Percentiles rank a stretch among this genome's conserved stretches.
Evolutionary conservation across 306 rosid species (phyloP).

Genomic region (Lagenaria siceraria): DNA sequence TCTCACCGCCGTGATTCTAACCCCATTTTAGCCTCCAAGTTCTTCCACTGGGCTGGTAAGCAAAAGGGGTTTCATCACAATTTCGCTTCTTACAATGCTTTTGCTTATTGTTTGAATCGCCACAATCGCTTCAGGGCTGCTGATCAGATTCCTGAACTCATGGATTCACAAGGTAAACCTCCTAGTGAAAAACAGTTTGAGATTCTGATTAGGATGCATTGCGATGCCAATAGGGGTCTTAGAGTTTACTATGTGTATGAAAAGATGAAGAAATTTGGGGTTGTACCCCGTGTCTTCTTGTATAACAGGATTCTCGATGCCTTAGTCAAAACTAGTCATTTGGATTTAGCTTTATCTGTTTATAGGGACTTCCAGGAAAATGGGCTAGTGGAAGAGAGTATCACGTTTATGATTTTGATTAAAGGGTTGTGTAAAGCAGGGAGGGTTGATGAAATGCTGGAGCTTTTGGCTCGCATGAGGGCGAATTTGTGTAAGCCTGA

Average conservation of each 20-base stretch:
- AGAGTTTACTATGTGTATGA: slow-evolving; percentile 54
- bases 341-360: slow-evolving; percentile 57
- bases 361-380: slow-evolving; percentile 48
- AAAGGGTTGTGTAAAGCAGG: slow-evolving; percentile 68
- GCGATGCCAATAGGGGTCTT: slow-evolving; percentile 58
- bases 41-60: slow-evolving; percentile 67
- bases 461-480: slow-evolving; percentile 53
- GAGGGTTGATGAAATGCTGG: slow-evolving; percentile 47
- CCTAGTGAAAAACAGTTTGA: slow-evolving; percentile 85
- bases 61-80: slow-evolving; percentile 64
- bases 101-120: slow-evolving; percentile 60
- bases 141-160: slow-evolving; percentile 61
- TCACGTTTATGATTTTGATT: slow-evolving; percentile 67
- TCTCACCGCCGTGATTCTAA: not conserved
- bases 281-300: slow-evolving; percentile 64
- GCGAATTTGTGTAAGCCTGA: slow-evolving; percentile 59
- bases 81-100: slow-evolving; percentile 63
- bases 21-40: slow-evolving; percentile 46
- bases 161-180: slow-evolving; percentile 68
- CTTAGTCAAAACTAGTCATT: slow-evolving; percentile 35
- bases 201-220: slow-evolving; percentile 68
- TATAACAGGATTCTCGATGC: slow-evolving; percentile 72
- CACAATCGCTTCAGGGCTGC: slow-evolving; percentile 37
- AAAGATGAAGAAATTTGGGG: slow-evolving; percentile 68
- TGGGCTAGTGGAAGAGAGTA: slow-evolving; percentile 63